phyloP scores from a whole-genome alignment of 495 filamentous ascomycete genomes.

The Penicillium paradoxum region DNA sequence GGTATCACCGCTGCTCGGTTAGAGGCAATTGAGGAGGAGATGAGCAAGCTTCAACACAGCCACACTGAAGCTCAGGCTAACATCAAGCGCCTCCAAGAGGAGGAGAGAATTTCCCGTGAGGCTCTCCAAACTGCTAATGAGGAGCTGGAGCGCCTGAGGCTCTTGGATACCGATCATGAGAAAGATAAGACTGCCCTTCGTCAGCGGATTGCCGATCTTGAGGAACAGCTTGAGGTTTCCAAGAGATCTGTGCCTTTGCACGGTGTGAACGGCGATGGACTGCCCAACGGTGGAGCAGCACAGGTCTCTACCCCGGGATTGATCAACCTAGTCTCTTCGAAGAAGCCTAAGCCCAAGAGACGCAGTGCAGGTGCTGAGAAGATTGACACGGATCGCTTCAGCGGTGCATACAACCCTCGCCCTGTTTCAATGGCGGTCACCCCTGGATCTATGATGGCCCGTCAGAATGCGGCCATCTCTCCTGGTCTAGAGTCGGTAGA shows the following conservation, averaged over 20 bases:
- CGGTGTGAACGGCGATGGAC: slow-evolving; percentile 52
- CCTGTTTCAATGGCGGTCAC: slow-evolving; percentile 87
- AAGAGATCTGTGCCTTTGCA: slow-evolving; percentile 59
- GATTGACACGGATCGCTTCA: slow-evolving; percentile 78
- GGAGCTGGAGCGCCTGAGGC: slow-evolving; percentile 71
- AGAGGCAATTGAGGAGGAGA: slow-evolving; percentile 85
- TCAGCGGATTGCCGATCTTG: slow-evolving; percentile 81
- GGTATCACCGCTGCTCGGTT: slow-evolving; percentile 89
- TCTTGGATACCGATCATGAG: slow-evolving; percentile 65
- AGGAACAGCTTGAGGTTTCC: slow-evolving; percentile 86
- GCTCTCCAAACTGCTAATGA: slow-evolving; percentile 67
- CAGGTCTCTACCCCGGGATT: slow-evolving; percentile 64
- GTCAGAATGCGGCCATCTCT: slow-evolving; percentile 65
- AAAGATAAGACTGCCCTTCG: slow-evolving; percentile 77
- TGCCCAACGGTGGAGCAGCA: slow-evolving; percentile 58
- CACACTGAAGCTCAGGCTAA: slow-evolving; percentile 82
- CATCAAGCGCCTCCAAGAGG: slow-evolving; percentile 89
- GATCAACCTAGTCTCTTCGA: slow-evolving; percentile 94
- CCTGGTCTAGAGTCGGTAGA: slow-evolving; percentile 85
- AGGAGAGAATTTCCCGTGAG: slow-evolving; percentile 77
- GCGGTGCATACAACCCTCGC: slow-evolving; percentile 85
- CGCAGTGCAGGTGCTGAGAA: slow-evolving; percentile 89
- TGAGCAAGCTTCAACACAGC: slow-evolving; percentile 80
- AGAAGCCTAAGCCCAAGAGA: slow-evolving; percentile 96
- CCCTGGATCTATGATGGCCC: slow-evolving; percentile 54